A percentile compares a stretch with the other conserved stretches of the same genome.
Evolutionary conservation across 768 basidiomycete species (phyloP).

Genomic region (Trametes punicea): DNA sequence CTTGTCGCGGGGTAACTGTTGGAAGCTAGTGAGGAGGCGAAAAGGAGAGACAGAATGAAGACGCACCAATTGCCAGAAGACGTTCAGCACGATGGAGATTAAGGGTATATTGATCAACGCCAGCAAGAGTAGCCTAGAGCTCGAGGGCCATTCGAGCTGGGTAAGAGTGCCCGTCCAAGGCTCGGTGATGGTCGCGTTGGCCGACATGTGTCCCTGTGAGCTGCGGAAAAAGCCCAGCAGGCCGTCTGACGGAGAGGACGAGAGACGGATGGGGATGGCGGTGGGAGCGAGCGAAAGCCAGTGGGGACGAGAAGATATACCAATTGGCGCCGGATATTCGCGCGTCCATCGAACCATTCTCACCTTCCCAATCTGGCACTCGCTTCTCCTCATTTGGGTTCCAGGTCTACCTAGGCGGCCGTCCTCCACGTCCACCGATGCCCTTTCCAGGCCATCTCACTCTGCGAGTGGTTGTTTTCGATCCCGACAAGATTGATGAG

Average conservation of each 20-base stretch:
- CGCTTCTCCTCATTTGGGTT: constrained; percentile 16
- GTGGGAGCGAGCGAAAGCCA: constrained; percentile 7
- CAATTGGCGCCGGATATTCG: constrained; percentile 7
- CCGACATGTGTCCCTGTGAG: constrained; percentile 22
- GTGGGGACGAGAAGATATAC: constrained; percentile 17
- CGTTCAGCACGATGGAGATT: constrained; percentile 67
- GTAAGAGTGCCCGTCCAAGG: constrained; percentile 29
- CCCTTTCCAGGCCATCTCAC: neutral
- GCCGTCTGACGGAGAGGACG: neutral
- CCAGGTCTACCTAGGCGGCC: constrained; percentile 17
- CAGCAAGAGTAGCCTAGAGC: constrained; percentile 34
- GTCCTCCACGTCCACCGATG: neutral
- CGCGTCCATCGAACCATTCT: constrained; percentile 20
- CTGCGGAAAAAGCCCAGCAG: neutral
- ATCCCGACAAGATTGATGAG: no score
- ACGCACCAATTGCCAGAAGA: constrained; percentile 70
- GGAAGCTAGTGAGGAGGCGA: neutral
- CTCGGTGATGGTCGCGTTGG: constrained; percentile 26
- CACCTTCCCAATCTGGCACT: constrained; percentile 17
- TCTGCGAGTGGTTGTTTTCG: no score
- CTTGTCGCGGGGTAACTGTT: constrained; percentile 66
- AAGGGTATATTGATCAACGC: constrained; percentile 64
- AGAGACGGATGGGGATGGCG: constrained; percentile 2
- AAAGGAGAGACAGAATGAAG: neutral
- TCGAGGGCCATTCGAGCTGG: constrained; percentile 27